Percentiles rank a stretch among this genome's conserved stretches.
Evolutionary conservation across 345 rosid species (phyloP).

Genomic region (Populus nigra): DNA sequence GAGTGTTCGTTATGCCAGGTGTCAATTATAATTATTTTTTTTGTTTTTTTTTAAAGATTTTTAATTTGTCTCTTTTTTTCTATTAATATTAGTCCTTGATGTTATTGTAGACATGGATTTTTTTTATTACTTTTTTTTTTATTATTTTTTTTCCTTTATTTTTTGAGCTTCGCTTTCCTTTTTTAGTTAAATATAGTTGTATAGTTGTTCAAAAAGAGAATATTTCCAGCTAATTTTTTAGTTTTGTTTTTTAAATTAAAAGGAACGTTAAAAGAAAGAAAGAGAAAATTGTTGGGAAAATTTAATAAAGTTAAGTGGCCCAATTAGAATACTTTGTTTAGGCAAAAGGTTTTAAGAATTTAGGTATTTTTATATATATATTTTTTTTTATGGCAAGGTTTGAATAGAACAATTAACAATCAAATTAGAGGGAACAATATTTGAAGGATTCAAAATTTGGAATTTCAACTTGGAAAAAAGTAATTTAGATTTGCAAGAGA

Average conservation of each 20-base stretch:
- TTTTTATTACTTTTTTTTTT: not conserved
- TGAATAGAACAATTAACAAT: no score
- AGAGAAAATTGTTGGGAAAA: not conserved
- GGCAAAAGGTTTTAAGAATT: no score
- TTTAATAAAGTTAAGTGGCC: not conserved
- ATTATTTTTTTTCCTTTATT: not conserved
- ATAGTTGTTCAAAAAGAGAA: not conserved
- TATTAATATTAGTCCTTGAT: conserved; percentile 27
- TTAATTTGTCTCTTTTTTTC: conserved; percentile 12
- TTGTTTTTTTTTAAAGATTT: not conserved
- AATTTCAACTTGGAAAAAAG: no score
- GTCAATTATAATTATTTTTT: conserved; percentile 13
- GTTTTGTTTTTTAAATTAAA: not conserved
- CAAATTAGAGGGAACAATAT: no score
- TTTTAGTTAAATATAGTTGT: not conserved
- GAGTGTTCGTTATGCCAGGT: conserved; percentile 23
- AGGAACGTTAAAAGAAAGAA: not conserved
- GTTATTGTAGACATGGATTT: conserved; percentile 33
- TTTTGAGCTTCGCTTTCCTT: not conserved
- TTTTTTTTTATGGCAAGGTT: no score
- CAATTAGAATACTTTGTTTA: no score
- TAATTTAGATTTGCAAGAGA: no score
- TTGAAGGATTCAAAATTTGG: no score
- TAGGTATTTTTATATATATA: no score
- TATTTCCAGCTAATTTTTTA: not conserved